Evolutionary conservation across 306 rosid genomes (phyloP), one percentile per base, ranked within the genome.

Genomic region (Gleditsia sinensis): DNA sequence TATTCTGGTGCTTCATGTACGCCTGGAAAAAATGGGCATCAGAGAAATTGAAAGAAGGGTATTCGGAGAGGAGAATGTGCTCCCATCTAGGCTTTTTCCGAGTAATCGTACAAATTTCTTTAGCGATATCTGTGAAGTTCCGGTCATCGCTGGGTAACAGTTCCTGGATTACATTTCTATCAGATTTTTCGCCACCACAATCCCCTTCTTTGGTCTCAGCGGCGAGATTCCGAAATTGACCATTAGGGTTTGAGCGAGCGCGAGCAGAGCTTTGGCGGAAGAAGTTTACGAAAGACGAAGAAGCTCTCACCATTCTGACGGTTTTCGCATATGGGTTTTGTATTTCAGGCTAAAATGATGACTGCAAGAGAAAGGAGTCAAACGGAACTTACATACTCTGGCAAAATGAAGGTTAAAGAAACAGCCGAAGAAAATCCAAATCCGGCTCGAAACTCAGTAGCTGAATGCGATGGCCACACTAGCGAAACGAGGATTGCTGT

Each of bases 41-140:
- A 0, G 76, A 58, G 74, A 92, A 85, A 76, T 90, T 75, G 21
- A 88, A 79, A 20, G 85, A 88, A 50, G 93, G 92, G 71, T 82
- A 92, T 0, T 88, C 80, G 30, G 88, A 88, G 27, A 83, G 69
- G 54, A 90, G 81, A 34, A 88, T 86, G 39, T 81, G 76, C 80
- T 92, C 96, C 96, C 96, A 93, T 67, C 86, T 80, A 17, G 93
- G 84, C 75, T 71, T 84, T 32, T 80, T 84, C 74, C 92, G 83
- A 23, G 89, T 87, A 43, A 87, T 75, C 64, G 54, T 76, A 74
- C 86, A 87, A 65, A 90, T 75, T 57, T 93, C 84, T 70, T 51
- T 78, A 48, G 84, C 81, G 2, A 83, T 36, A 40, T 74, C 71
- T 16, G 57, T 30, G 34, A 85, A 75, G 46, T 72, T 84, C 30